Evolutionary conservation across 2,329 filamentous ascomycete genomes (phyloP), one percentile per base, ranked within the genome.

Genomic region (Fusarium sarcochroum): DNA sequence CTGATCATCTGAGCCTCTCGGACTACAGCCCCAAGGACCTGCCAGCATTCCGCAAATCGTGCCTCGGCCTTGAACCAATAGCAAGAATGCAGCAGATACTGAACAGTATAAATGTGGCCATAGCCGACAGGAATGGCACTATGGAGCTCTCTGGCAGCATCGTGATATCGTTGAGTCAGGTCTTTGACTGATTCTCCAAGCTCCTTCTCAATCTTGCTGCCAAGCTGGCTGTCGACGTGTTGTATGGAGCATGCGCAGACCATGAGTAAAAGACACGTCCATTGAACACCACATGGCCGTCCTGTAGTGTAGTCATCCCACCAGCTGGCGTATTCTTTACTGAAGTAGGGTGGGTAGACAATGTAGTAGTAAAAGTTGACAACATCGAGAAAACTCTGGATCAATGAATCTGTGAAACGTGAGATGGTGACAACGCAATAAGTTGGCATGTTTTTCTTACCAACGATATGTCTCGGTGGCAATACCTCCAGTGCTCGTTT

Each of bases 281-380:
- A 65, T n/a, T 64, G 61, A 8, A 53, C 61, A 4, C 61, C 61
- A 3, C 52, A 52, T 13, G 60, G 20, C 7, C 60, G 60, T 3
- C 41, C 46, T 20, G 59, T 59, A 20, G 52, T 65, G 35, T 65
- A 59, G 21, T 64, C 60, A 4, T 64, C 60, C 60, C 61, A 64
- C 61, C 61, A 64, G 8, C 30, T 25, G 6, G 60, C 46, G 5
- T 64, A 64, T n/a, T 64, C 60, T 13, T 65, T 64, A 53, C 61
- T 64, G 15, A 64, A 64, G 7, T 65, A 32, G 14, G 61, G 61
- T 5, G 61, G 61, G 7, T 64, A 64, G 5, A 64, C 61, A 1
- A 64, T 64, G 37, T 64, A 64, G 30, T 64, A 64, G 41, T 64
- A 64, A 44, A 64, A 64, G 30, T 65, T 64, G 20, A 64, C 60